Conservation (phyloP, 1,139 yeast species). For the Blastobotrys niveus region DNA sequence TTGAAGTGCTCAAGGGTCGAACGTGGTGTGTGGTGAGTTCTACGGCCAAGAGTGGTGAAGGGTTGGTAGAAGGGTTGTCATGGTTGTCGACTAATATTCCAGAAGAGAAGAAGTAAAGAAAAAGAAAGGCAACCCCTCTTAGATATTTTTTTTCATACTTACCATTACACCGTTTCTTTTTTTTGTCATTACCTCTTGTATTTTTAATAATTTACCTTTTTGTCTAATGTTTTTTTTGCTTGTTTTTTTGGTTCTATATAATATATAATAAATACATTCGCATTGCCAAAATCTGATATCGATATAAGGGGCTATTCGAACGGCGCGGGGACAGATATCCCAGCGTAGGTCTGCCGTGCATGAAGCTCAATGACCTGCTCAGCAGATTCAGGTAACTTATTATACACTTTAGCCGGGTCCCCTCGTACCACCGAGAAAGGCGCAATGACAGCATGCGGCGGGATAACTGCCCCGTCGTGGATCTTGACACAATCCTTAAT, state of each 20-base stretch:
- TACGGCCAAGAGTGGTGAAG: constrained; percentile 88
- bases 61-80: constrained; percentile 82
- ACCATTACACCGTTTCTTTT: background rate
- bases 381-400: constrained; percentile 35
- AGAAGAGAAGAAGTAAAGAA: constrained; percentile 27
- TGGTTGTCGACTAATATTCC: constrained; percentile 73
- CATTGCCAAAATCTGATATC: background rate
- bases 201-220: background rate
- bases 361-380: constrained; percentile 33
- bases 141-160: background rate
- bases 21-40: constrained; percentile 90
- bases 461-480: constrained; percentile 45
- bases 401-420: constrained; percentile 24
- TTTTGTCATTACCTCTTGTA: background rate
- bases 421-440: constrained; percentile 51
- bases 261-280: background rate
- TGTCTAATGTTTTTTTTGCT: background rate
- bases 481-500: constrained; percentile 60
- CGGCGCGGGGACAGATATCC: constrained; percentile 24
- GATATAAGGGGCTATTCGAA: constrained; percentile 4
- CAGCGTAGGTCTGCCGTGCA: constrained; percentile 31
- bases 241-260: background rate
- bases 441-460: constrained; percentile 53
- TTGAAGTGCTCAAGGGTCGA: constrained; percentile 78
- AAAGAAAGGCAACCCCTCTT: background rate